phyloP scores from a whole-genome alignment of 768 basidiomycete species.

The Naganishia kalamii region DNA sequence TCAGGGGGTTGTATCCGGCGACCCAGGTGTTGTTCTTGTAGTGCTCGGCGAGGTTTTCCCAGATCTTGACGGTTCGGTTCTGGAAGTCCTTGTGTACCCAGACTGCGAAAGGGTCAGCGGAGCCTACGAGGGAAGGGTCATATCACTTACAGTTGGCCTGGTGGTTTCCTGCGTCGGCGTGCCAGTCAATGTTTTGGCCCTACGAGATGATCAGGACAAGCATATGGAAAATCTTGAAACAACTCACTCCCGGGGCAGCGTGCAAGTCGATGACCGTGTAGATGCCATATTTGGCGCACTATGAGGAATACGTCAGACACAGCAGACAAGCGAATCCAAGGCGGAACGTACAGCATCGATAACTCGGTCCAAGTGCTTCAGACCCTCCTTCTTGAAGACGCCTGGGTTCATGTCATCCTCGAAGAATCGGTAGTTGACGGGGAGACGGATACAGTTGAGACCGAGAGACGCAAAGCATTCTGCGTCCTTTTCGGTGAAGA shows the following conservation, averaged over 20 bases:
- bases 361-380: conserved; percentile 77
- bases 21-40: conserved; percentile 75
- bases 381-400: conserved; percentile 65
- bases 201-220: not conserved
- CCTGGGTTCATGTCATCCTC: conserved; percentile 70
- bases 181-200: conserved; percentile 60
- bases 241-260: conserved; percentile 50
- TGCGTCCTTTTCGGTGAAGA: conserved; percentile 71
- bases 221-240: not conserved
- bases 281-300: conserved; percentile 67
- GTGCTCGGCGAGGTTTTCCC: conserved; percentile 67
- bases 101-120: conserved; percentile 47
- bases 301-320: not conserved
- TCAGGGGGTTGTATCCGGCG: conserved; percentile 78
- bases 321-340: not conserved
- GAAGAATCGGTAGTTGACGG: conserved; percentile 38
- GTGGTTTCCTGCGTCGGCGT: conserved; percentile 53
- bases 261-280: conserved; percentile 74
- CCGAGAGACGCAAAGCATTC: conserved; percentile 70
- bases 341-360: conserved; percentile 52
- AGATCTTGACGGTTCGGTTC: conserved; percentile 68
- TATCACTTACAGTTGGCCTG: conserved; percentile 20
- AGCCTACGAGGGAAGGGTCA: no score
- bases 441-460: conserved; percentile 65
- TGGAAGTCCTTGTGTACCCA: conserved; percentile 83